A percentile compares a stretch with the other conserved stretches of the same genome.
Evolutionary conservation across 2,329 filamentous ascomycete genomes (phyloP).

Genomic region (Phialophora expanda): DNA sequence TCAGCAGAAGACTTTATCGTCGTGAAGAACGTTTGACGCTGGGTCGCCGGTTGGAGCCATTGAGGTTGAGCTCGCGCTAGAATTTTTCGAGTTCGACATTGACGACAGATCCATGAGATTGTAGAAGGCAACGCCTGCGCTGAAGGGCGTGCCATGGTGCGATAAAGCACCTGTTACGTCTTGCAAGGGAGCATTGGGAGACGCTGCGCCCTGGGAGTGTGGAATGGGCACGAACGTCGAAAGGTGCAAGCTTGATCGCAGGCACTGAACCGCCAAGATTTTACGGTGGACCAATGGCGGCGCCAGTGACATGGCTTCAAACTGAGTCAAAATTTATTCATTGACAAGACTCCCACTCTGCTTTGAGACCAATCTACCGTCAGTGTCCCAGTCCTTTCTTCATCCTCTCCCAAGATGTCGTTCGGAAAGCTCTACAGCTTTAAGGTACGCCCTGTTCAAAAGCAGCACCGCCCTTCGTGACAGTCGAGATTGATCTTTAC

Average conservation of each 20-base stretch:
- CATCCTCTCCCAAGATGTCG: constrained; percentile 68
- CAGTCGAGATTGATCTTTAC: constrained; percentile 30
- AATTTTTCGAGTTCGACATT: constrained; percentile 26
- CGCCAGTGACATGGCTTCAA: neutral
- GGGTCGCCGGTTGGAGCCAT: constrained; percentile 15
- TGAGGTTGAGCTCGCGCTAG: constrained; percentile 13
- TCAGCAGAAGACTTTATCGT: constrained; percentile 34
- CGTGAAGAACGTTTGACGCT: constrained; percentile 29
- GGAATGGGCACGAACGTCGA: neutral
- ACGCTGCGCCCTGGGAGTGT: neutral
- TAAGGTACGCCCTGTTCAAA: constrained; percentile 63
- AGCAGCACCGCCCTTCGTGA: constrained; percentile 35
- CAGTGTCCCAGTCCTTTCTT: neutral
- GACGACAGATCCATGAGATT: constrained; percentile 30
- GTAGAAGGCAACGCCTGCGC: constrained; percentile 24
- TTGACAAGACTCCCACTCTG: neutral
- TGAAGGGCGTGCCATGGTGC: constrained; percentile 26
- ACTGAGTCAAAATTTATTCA: constrained; percentile 3
- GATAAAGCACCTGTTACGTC: neutral
- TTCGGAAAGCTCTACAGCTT: constrained; percentile 98
- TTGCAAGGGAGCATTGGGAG: neutral
- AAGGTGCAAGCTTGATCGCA: constrained; percentile 1
- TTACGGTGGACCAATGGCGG: neutral
- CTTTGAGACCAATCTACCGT: constrained; percentile 4
- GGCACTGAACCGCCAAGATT: neutral